phyloP scores from a whole-genome alignment of 352 stramenopile species.

The Pythium aristosporum region DNA sequence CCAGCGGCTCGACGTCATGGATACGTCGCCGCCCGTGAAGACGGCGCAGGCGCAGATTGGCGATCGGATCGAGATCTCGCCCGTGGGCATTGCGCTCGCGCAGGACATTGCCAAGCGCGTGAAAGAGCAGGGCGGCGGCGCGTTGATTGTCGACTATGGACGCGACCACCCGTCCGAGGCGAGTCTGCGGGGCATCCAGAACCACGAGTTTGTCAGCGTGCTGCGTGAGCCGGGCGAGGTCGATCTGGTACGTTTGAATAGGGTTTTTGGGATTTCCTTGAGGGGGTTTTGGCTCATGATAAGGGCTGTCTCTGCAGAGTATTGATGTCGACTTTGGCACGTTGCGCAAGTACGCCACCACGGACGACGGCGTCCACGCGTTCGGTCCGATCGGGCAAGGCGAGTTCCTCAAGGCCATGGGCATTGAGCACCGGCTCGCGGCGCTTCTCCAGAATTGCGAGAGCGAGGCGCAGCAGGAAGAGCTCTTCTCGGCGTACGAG shows the following conservation, averaged over 20 bases:
- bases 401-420: conserved; percentile 94
- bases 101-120: conserved; percentile 92
- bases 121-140: conserved; percentile 75
- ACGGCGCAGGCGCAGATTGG: conserved; percentile 63
- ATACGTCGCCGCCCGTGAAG: conserved; percentile 43
- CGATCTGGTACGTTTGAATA: conserved; percentile 66
- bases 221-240: conserved; percentile 91
- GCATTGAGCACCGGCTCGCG: conserved; percentile 91
- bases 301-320: conserved; percentile 37
- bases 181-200: conserved; percentile 93
- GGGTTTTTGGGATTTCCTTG: neutral
- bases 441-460: conserved; percentile 87
- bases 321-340: conserved; percentile 90
- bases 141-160: conserved; percentile 95
- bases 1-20: conserved; percentile 54
- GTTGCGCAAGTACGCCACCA: conserved; percentile 56
- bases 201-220: conserved; percentile 93
- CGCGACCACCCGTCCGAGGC: conserved; percentile 88
- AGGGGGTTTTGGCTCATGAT: neutral
- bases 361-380: conserved; percentile 56
- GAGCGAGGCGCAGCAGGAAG: conserved; percentile 82
- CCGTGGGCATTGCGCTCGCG: conserved; percentile 87
- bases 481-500: conserved; percentile 91
- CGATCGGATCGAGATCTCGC: conserved; percentile 94
- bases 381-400: conserved; percentile 91